These are phyloP conservation scores for Chalciporus chontae DNA, from an alignment of 768 basidiomycete genomes.

Conservation along the genomic window DNA sequence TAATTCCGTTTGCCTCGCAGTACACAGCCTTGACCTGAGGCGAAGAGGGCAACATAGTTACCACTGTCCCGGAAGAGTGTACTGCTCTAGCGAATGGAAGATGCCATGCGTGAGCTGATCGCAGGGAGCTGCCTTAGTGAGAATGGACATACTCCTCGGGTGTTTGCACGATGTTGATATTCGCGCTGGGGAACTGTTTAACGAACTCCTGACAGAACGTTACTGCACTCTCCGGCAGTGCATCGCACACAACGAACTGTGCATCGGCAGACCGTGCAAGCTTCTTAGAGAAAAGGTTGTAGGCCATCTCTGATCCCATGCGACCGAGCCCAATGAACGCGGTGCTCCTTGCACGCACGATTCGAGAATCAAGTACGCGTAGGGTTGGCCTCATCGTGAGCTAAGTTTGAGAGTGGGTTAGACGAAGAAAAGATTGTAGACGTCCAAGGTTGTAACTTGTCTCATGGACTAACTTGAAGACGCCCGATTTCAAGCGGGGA, in stretches of 20 bases:
- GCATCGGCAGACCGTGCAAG: slow-evolving; percentile 48
- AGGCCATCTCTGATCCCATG: slow-evolving; percentile 87
- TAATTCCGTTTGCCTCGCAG: slow-evolving; percentile 52
- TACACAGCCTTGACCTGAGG: slow-evolving; percentile 84
- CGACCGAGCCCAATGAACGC: slow-evolving; percentile 85
- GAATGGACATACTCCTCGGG: slow-evolving; percentile 66
- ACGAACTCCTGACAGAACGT: slow-evolving; percentile 56
- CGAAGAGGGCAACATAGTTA: slow-evolving; percentile 93
- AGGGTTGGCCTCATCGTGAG: slow-evolving; percentile 49
- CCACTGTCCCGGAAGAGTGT: slow-evolving; percentile 57
- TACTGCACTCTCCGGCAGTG: slow-evolving; percentile 52
- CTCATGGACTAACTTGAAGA: neutral
- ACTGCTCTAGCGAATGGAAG: slow-evolving; percentile 49
- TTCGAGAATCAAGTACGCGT: slow-evolving; percentile 34
- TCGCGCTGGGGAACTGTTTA: slow-evolving; percentile 54
- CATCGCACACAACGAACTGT: slow-evolving; percentile 78
- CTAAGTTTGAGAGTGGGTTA: neutral
- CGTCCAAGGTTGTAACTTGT: neutral
- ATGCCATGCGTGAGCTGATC: slow-evolving; percentile 8
- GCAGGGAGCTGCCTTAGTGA: neutral
- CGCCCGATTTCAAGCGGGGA: neutral
- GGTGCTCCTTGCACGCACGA: slow-evolving; percentile 46
- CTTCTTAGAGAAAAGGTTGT: slow-evolving; percentile 78
- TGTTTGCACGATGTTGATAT: slow-evolving; percentile 53
- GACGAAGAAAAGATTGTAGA: neutral